These are phyloP conservation scores for Liquidambar formosana DNA, from an alignment of 164 flowering plant species.

Conservation along the genomic window DNA sequence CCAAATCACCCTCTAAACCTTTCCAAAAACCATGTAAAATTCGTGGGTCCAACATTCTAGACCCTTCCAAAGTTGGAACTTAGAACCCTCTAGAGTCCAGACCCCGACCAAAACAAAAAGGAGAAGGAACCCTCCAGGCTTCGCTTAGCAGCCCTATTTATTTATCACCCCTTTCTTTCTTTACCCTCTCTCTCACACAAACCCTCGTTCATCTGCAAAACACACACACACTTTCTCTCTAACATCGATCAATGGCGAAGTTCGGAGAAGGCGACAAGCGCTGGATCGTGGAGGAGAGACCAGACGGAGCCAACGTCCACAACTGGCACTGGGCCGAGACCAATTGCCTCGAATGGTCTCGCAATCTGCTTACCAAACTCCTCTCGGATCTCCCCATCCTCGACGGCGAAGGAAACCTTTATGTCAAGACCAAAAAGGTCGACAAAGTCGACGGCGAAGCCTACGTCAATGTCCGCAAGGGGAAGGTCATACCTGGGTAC, in stretches of 20 bases:
- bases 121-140: slow-evolving; percentile 9
- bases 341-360: slow-evolving; percentile 89
- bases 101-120: too few species aligned
- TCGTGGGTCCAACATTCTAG: too few species aligned
- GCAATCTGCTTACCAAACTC: slow-evolving; percentile 49
- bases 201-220: background rate
- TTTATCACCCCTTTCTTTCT: too few species aligned
- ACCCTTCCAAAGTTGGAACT: slow-evolving; percentile 6
- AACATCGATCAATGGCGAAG: slow-evolving; percentile 60
- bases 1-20: too few species aligned
- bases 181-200: background rate
- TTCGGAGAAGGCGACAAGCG: slow-evolving; percentile 97
- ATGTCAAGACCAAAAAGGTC: slow-evolving; percentile 51
- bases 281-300: slow-evolving; percentile 95
- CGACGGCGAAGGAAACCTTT: slow-evolving; percentile 68
- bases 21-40: too few species aligned
- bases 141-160: background rate
- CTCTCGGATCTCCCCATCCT: slow-evolving; percentile 57
- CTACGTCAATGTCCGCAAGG: slow-evolving; percentile 90
- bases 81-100: too few species aligned
- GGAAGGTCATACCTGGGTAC: slow-evolving; percentile 96
- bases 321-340: slow-evolving; percentile 99
- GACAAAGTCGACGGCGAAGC: slow-evolving; percentile 85
- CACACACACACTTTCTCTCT: background rate
- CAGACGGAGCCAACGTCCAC: slow-evolving; percentile 98